These are phyloP conservation scores for Pulveroboletus sp. DNA, from an alignment of 768 basidiomycete genomes.

Conservation along the genomic window DNA sequence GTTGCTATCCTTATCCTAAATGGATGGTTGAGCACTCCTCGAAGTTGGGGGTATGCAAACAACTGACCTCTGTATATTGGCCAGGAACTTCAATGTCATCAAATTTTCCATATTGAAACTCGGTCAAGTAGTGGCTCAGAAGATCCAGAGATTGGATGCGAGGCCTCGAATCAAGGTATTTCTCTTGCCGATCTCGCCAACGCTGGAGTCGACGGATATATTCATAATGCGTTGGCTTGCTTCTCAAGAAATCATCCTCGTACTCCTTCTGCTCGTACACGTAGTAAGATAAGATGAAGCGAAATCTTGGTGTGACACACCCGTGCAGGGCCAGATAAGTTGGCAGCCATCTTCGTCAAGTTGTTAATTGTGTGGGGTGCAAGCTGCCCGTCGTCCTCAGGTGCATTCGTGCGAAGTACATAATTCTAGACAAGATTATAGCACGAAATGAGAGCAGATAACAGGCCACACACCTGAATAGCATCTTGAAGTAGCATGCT, in stretches of 20 bases:
- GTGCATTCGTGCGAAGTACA: constrained; percentile 58
- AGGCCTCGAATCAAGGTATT: constrained; percentile 76
- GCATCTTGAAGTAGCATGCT: constrained; percentile 87
- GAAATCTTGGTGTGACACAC: constrained; percentile 36
- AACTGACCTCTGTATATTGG: constrained; percentile 90
- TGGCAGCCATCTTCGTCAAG: constrained; percentile 57
- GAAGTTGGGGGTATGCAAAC: neutral
- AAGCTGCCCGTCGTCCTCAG: constrained; percentile 69
- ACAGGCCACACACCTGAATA: constrained; percentile 54
- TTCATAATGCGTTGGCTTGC: constrained; percentile 77
- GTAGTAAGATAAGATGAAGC: neutral
- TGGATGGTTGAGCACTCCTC: constrained; percentile 7
- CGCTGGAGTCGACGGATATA: constrained; percentile 87
- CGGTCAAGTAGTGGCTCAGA: constrained; percentile 89
- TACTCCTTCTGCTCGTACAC: constrained; percentile 65
- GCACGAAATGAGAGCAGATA: neutral
- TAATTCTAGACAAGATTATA: constrained; percentile 49
- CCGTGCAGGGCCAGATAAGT: constrained; percentile 54
- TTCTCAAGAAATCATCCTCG: constrained; percentile 84
- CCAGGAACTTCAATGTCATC: constrained; percentile 99
- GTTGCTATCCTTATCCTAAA: constrained; percentile 91
- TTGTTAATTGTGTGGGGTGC: constrained; percentile 52
- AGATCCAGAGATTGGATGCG: constrained; percentile 82
- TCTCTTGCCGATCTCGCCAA: constrained; percentile 92
- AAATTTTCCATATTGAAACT: constrained; percentile 96